These are phyloP conservation scores for Amniculicola lignicola DNA, from an alignment of 495 filamentous ascomycete species.

Conservation along the genomic window DNA sequence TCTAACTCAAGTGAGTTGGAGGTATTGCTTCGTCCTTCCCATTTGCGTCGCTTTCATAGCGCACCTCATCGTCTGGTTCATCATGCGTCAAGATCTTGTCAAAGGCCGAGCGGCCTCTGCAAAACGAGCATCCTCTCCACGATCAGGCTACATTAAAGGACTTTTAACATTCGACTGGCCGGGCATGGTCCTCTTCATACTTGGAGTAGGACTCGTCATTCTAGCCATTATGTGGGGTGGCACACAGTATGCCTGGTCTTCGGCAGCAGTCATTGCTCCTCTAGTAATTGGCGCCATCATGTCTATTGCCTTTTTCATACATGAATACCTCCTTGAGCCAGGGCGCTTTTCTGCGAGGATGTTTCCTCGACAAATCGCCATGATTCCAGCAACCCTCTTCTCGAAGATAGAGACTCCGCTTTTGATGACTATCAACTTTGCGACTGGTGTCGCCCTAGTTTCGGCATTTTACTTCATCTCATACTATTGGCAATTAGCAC, in stretches of 20 bases:
- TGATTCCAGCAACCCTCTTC: constrained; percentile 57
- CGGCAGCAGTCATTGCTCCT: constrained; percentile 51
- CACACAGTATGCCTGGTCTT: constrained; percentile 53
- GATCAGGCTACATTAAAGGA: constrained; percentile 37
- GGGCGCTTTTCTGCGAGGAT: constrained; percentile 43
- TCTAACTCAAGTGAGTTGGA: constrained; percentile 49
- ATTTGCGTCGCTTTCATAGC: constrained; percentile 48
- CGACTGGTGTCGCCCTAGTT: constrained; percentile 48
- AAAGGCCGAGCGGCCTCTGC: constrained; percentile 17
- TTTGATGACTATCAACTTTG: constrained; percentile 53
- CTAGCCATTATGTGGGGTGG: constrained; percentile 60
- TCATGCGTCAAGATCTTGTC: constrained; percentile 46
- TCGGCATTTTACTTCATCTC: constrained; percentile 61
- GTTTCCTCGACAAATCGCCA: constrained; percentile 51
- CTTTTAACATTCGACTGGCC: constrained; percentile 53
- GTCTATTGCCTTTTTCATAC: constrained; percentile 48
- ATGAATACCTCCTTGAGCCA: constrained; percentile 56
- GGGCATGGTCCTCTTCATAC: constrained; percentile 57
- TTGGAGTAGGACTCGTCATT: constrained; percentile 55
- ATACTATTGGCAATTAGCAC: constrained; percentile 57
- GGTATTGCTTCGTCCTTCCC: constrained; percentile 60
- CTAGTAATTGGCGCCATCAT: constrained; percentile 51
- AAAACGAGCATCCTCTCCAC: not conserved
- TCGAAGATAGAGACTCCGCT: constrained; percentile 50
- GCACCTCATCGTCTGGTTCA: constrained; percentile 43